Evolutionary conservation across 2,329 filamentous ascomycete species (phyloP).

Genomic region (Bertia moriformis): DNA sequence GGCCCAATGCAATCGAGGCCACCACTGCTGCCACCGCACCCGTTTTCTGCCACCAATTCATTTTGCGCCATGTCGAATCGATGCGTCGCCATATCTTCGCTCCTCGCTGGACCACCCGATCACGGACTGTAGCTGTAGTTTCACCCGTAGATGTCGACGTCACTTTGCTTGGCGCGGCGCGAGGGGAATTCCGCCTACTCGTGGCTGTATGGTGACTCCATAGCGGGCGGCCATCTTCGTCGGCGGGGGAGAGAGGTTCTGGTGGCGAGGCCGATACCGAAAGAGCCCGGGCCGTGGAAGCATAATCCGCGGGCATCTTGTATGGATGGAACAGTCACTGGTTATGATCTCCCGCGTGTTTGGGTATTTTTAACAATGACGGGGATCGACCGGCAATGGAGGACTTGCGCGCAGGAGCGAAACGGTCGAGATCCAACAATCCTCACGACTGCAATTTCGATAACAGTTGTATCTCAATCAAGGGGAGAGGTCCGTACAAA

Average conservation of each 20-base stretch:
- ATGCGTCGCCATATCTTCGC: not conserved
- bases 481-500: too few species aligned
- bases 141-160: constrained; percentile 7
- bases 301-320: constrained; percentile 24
- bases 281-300: constrained; percentile 22
- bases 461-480: too few species aligned
- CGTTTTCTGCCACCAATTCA: not conserved
- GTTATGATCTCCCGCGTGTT: not conserved
- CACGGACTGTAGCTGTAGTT: not conserved
- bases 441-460: too few species aligned
- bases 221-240: constrained; percentile 22
- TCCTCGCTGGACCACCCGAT: not conserved
- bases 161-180: too few species aligned
- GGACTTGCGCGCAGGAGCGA: too few species aligned
- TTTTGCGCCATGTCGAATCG: not conserved
- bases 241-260: constrained; percentile 17
- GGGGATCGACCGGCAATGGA: not conserved
- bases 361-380: too few species aligned
- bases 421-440: too few species aligned
- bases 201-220: constrained; percentile 24
- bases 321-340: not conserved
- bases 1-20: constrained; percentile 13
- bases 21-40: not conserved
- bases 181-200: not conserved
- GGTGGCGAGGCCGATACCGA: constrained; percentile 27